A percentile compares a stretch with the other conserved stretches of the same genome.
Evolutionary conservation across 2,329 filamentous ascomycete species (phyloP).

Genomic region (Macrophomina pseudophaseolina): DNA sequence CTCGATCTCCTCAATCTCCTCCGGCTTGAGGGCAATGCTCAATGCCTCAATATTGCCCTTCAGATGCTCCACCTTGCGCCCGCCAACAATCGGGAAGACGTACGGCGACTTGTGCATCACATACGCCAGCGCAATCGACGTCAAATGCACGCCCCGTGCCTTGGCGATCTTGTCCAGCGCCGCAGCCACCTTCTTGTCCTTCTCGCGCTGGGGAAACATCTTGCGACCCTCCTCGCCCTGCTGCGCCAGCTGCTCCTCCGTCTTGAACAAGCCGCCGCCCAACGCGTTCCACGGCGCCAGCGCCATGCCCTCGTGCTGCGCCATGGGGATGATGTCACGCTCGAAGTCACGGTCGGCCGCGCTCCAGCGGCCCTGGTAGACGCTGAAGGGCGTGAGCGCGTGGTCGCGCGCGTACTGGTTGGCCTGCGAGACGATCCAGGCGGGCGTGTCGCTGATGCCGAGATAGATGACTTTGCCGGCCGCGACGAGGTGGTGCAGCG

Average conservation of each 20-base stretch:
- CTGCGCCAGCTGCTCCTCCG: constrained; percentile 45
- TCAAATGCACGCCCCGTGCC: constrained; percentile 50
- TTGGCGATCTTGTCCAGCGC: constrained; percentile 68
- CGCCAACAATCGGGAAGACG: constrained; percentile 75
- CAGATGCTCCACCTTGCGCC: constrained; percentile 71
- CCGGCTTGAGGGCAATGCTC: constrained; percentile 60
- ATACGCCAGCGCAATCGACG: constrained; percentile 71
- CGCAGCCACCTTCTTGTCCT: constrained; percentile 58
- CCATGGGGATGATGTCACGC: constrained; percentile 54
- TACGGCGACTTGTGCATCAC: constrained; percentile 73
- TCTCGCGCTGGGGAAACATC: constrained; percentile 46
- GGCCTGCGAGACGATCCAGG: constrained; percentile 43
- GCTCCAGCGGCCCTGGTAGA: constrained; percentile 51
- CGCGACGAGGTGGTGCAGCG: constrained; percentile 48
- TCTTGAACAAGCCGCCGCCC: constrained; percentile 50
- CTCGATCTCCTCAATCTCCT: constrained; percentile 72
- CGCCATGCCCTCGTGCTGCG: constrained; percentile 48
- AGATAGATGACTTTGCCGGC: constrained; percentile 52
- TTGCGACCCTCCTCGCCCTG: constrained; percentile 45
- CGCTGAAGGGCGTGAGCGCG: constrained; percentile 45
- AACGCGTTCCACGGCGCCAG: constrained; percentile 61
- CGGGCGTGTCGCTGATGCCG: constrained; percentile 51
- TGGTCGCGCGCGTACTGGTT: constrained; percentile 46
- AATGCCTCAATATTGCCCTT: constrained; percentile 73
- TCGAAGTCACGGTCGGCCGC: constrained; percentile 51